Percentiles rank a stretch among this genome's conserved stretches.
These are phyloP conservation scores for Clonostachys rhizophaga DNA, from an alignment of 2,329 filamentous ascomycete genomes.

Conservation along the genomic window DNA sequence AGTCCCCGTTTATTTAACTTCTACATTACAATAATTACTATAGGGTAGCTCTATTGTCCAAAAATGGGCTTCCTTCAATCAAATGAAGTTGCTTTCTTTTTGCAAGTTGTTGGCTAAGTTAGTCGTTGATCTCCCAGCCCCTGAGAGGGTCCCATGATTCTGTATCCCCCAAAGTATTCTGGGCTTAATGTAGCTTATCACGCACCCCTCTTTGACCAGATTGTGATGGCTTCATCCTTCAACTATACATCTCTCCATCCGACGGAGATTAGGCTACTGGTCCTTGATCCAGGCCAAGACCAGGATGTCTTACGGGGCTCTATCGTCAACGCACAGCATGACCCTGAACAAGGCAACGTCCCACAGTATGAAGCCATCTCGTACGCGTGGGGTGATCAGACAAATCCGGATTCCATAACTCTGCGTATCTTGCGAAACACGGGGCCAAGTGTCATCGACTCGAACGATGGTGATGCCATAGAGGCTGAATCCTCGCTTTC, in stretches of 20 bases:
- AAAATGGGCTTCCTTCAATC: too few relatives aligned
- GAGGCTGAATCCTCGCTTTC: background rate
- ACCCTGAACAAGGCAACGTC: background rate
- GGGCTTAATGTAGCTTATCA: too few relatives aligned
- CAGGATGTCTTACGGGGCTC: background rate
- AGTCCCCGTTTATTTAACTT: too few relatives aligned
- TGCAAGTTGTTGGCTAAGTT: too few relatives aligned
- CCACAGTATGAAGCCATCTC: slow-evolving; percentile 2
- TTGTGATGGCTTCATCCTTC: background rate
- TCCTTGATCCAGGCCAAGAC: background rate
- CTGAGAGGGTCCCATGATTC: too few relatives aligned
- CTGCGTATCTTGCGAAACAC: background rate
- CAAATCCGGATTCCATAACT: background rate
- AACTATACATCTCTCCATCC: background rate
- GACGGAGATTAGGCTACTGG: background rate
- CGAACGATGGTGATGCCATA: background rate
- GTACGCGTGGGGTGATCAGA: slow-evolving; percentile 1
- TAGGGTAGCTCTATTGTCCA: too few relatives aligned
- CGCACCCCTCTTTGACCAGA: too few relatives aligned
- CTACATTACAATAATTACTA: too few relatives aligned
- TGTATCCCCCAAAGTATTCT: too few relatives aligned
- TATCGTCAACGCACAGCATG: background rate
- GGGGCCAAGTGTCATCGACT: background rate
- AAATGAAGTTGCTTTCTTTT: too few relatives aligned
- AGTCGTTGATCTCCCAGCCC: too few relatives aligned